Percentiles rank a stretch among this genome's conserved stretches.
Conservation (phyloP, 768 basidiomycete species). For the Trametes punicea region DNA sequence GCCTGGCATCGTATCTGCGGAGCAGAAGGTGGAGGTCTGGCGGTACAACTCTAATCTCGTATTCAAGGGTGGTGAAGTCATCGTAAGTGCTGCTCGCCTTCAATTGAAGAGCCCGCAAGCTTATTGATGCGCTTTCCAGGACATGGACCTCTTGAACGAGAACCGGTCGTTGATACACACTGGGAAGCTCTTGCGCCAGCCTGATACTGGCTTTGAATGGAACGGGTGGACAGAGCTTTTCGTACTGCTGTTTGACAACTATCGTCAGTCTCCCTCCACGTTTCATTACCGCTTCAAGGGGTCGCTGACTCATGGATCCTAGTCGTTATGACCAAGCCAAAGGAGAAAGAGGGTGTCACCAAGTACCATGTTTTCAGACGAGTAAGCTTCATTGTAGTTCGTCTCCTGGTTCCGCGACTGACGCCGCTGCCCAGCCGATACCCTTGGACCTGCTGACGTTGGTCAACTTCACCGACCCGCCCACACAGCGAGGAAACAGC, state of each 20-base stretch:
- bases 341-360: constrained; percentile 69
- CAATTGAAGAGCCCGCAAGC: not conserved
- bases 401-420: not conserved
- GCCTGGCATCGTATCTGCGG: constrained; percentile 79
- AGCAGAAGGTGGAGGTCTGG: constrained; percentile 90
- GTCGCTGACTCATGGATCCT: not conserved
- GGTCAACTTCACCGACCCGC: constrained; percentile 76
- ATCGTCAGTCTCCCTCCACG: constrained; percentile 64
- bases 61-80: constrained; percentile 74
- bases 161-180: constrained; percentile 81
- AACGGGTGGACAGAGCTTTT: constrained; percentile 89
- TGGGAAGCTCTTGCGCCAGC: constrained; percentile 80
- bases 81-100: constrained; percentile 39
- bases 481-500: constrained; percentile 71
- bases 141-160: constrained; percentile 87
- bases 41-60: constrained; percentile 74
- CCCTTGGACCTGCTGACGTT: constrained; percentile 88
- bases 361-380: constrained; percentile 80
- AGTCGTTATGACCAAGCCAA: constrained; percentile 90
- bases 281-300: not conserved
- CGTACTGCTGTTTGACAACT: constrained; percentile 93
- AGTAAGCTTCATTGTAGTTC: constrained; percentile 41
- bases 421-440: constrained; percentile 59
- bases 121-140: constrained; percentile 36
- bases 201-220: constrained; percentile 85